Evolutionary conservation across 225 moss, liverwort and hornwort genomes (phyloP), one percentile per base, ranked within the genome.

Genomic region (Marchantia polymorpha): DNA sequence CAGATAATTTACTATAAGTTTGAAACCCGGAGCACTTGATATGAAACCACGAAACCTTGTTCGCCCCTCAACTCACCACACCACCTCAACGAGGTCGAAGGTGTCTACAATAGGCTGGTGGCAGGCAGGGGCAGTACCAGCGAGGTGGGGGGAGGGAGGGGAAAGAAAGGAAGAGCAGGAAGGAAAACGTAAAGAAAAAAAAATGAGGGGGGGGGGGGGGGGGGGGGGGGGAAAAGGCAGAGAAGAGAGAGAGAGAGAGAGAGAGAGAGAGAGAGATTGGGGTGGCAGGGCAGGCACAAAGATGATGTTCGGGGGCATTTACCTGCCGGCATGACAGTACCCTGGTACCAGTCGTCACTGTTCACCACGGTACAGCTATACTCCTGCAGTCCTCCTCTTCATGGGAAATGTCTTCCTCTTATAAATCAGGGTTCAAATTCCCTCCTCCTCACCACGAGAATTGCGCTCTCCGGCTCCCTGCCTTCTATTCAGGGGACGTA

Each of bases 391-490:
- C 14, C 20, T 10, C 48, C 70, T 71, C 48, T 48, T 71, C 10
- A 20, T 10, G 22, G 22, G 48, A 47, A 73, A 48, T 70, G 48
- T 7, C 25, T 51, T 52, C 64, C 64, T 56, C 70, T 52, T 73
- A 73, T 73, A 73, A 73, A 52, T 73, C 51, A n/a, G 73, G 52
- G 51, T 25, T 52, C 23, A 25, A 52, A 52, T 52, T 73, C 52
- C 19, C 70, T 70, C 72, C 19, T 30, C 26, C 10, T 31, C 67
- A 27, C 16, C 29, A 67, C 12, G 67, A 67, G 26, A 67, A 67
- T 27, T 27, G 67, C 67, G 63, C 50, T 52, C 19, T 23, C 51
- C 23, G 9, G 51, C 50, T 51, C 49, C 47, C 0, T 10, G 9
- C 50, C 73, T 23, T 23, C 22, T 52, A 3, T n/a, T n/a, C n/a